Conservation (phyloP, 305 asterid species). For the Plantago rigida region DNA sequence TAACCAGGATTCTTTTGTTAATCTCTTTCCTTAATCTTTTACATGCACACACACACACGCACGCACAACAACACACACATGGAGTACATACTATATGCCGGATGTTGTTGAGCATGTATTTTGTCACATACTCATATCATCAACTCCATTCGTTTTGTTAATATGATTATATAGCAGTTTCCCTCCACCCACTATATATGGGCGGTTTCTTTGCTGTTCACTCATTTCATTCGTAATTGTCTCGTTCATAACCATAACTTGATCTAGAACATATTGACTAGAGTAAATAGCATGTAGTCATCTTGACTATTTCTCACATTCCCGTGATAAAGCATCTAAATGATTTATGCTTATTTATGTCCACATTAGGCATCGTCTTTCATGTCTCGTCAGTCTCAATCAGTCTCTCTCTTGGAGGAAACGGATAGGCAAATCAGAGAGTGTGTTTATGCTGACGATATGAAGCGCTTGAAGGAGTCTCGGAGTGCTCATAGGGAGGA, state of each 20-base stretch:
- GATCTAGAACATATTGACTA: slow-evolving; percentile 4
- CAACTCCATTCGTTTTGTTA: neutral
- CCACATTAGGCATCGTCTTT: slow-evolving; percentile 61
- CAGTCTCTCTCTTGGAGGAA: slow-evolving; percentile 68
- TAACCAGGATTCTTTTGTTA: no score
- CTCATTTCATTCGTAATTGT: neutral
- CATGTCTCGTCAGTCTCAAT: slow-evolving; percentile 76
- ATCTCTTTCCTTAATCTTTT: no score
- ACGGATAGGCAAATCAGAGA: slow-evolving; percentile 82
- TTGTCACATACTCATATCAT: neutral
- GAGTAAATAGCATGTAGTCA: slow-evolving; percentile 9
- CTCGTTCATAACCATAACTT: neutral
- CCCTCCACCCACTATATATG: neutral
- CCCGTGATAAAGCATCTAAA: slow-evolving; percentile 8
- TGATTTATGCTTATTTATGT: slow-evolving; percentile 13
- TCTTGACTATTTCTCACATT: slow-evolving; percentile 8
- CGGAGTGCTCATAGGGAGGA: slow-evolving; percentile 73
- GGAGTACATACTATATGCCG: neutral
- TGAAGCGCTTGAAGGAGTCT: slow-evolving; percentile 82
- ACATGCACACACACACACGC: no score
- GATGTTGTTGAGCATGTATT: neutral
- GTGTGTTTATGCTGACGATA: slow-evolving; percentile 52
- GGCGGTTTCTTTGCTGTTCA: neutral
- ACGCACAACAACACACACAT: no score
- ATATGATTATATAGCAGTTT: no score